Conservation (phyloP, 148 eudicot species). For the Cornus florida region DNA sequence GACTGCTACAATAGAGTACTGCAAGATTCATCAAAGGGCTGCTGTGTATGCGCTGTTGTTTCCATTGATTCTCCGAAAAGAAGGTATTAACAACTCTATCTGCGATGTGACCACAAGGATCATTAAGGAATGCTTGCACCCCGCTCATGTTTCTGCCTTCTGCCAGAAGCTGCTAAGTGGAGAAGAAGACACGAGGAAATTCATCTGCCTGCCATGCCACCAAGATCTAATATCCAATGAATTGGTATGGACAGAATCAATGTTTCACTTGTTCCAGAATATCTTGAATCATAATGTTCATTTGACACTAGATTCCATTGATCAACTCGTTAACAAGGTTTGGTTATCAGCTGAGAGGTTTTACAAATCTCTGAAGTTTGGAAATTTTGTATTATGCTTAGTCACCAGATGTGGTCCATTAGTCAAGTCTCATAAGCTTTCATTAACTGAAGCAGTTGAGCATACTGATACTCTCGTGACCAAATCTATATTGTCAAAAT, state of each 20-base stretch:
- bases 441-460: constrained; percentile 29
- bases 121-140: constrained; percentile 52
- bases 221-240: constrained; percentile 30
- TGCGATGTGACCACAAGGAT: constrained; percentile 46
- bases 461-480: constrained; percentile 48
- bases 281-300: constrained; percentile 47
- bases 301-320: constrained; percentile 44
- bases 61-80: constrained; percentile 38
- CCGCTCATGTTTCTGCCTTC: constrained; percentile 54
- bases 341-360: constrained; percentile 29
- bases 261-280: constrained; percentile 47
- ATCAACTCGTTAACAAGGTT: constrained; percentile 36
- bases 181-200: constrained; percentile 25
- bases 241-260: constrained; percentile 50
- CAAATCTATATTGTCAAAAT: constrained; percentile 44
- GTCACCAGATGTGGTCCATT: constrained; percentile 43
- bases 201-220: constrained; percentile 50
- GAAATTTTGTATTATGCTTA: constrained; percentile 46
- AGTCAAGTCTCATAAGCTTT: constrained; percentile 37
- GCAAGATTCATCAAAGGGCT: constrained; percentile 52
- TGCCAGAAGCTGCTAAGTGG: constrained; percentile 51
- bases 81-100: constrained; percentile 43
- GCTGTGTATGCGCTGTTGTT: constrained; percentile 45
- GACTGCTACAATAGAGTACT: constrained; percentile 39
- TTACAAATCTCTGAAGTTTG: constrained; percentile 48